These are phyloP conservation scores for Aureobasidium sp. DNA, from an alignment of 2,329 filamentous ascomycete species.

Conservation along the genomic window DNA sequence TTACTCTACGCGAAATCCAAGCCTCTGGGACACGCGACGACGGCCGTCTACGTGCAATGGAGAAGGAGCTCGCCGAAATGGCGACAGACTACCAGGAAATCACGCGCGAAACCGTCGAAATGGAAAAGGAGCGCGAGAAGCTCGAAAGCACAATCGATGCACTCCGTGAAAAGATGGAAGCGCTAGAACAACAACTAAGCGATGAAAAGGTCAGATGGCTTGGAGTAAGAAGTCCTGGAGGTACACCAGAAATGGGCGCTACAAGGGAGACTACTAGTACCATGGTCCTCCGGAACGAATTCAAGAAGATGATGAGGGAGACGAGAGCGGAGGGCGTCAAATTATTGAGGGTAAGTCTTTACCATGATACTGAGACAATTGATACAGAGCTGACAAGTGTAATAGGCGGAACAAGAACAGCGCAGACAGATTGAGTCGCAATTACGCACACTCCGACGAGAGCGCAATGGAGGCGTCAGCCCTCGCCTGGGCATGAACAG, in stretches of 20 bases:
- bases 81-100: constrained; percentile 64
- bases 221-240: constrained; percentile 51
- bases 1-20: constrained; percentile 3
- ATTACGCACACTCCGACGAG: constrained; percentile 15
- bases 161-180: constrained; percentile 57
- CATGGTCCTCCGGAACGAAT: constrained; percentile 64
- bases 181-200: constrained; percentile 55
- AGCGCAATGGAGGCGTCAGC: constrained; percentile 11
- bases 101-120: constrained; percentile 62
- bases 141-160: constrained; percentile 58
- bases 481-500: constrained; percentile 8
- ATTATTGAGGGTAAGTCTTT: constrained; percentile 53
- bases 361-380: neutral
- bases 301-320: constrained; percentile 76
- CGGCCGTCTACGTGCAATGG: constrained; percentile 41
- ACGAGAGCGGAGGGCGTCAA: constrained; percentile 59
- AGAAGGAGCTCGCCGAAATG: constrained; percentile 60
- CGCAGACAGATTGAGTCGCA: constrained; percentile 18
- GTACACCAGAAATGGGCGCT: constrained; percentile 29
- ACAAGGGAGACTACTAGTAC: constrained; percentile 55
- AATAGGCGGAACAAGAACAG: constrained; percentile 64
- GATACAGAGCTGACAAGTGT: constrained; percentile 22
- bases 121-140: constrained; percentile 62
- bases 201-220: constrained; percentile 63
- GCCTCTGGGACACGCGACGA: constrained; percentile 9